Evolutionary conservation across 2,329 filamentous ascomycete species (phyloP).

Genomic region (Colletotrichum ledebouriae): DNA sequence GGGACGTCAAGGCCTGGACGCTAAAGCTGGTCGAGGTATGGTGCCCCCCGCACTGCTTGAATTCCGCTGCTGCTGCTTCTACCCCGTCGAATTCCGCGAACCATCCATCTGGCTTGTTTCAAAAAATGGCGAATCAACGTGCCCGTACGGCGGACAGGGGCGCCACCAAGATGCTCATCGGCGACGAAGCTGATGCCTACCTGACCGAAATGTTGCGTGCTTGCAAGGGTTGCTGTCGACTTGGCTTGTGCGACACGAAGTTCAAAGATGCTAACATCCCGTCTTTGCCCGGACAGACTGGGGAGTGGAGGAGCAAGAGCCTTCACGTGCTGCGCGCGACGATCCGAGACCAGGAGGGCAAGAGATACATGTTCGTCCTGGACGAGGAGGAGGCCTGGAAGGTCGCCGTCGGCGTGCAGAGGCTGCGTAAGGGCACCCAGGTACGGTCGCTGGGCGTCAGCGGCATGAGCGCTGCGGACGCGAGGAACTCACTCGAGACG

Average conservation of each 20-base stretch:
- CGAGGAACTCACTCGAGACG: constrained; percentile 68
- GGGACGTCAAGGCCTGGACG: constrained; percentile 99
- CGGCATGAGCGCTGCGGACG: constrained; percentile 67
- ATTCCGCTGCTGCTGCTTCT: constrained; percentile 58
- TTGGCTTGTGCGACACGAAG: constrained; percentile 62
- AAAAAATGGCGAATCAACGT: constrained; percentile 61
- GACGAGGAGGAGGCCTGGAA: constrained; percentile 78
- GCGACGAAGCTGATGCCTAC: constrained; percentile 76
- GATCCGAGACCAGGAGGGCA: constrained; percentile 75
- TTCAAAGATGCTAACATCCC: constrained; percentile 59
- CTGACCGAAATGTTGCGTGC: constrained; percentile 72
- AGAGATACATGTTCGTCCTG: constrained; percentile 75
- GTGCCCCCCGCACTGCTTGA: constrained; percentile 76
- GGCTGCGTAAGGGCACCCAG: constrained; percentile 71
- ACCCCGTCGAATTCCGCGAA: constrained; percentile 55
- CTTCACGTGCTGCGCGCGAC: constrained; percentile 74
- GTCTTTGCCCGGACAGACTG: constrained; percentile 60
- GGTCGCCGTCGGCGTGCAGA: constrained; percentile 71
- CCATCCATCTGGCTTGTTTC: constrained; percentile 58
- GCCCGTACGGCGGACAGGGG: constrained; percentile 62
- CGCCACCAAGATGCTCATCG: constrained; percentile 65
- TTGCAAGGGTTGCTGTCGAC: constrained; percentile 74
- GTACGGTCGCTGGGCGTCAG: constrained; percentile 71
- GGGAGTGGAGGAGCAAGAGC: constrained; percentile 67
- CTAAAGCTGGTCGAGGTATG: constrained; percentile 93